Base-by-base conservation (phyloP, 2,329 filamentous ascomycete genomes). In the Thelonectria blattea region DNA sequence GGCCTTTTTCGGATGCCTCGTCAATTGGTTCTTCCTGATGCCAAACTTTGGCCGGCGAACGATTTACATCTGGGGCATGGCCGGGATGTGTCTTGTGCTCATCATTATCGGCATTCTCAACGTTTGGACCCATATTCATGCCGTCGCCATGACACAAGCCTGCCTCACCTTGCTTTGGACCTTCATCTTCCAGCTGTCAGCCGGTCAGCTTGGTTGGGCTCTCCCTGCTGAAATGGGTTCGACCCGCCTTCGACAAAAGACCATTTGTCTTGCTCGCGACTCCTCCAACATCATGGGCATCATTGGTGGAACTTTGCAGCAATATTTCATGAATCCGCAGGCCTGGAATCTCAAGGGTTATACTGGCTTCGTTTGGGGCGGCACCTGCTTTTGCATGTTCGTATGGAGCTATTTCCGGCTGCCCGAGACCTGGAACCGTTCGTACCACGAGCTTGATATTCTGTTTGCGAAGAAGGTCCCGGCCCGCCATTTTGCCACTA, bases 361-460 rank as follows among this genome's bases (percentile, higher is more conserved):
- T 14, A 72, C 72, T 17, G 83, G 83, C 0, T 73, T 74, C 30
- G 24, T 73, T 47, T 73, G 71, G 71, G 68, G 65, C 2, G 60
- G 59, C n/a, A 72, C 68, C 2, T 63, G 65, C 11, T 64, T 70
- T 12, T 5, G 66, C 4, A 65, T 72, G 8, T 69, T 73, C 9
- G 30, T 70, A 15, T 75, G 73, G 73, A 72, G 82, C 60, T 81
- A 77, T 59, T 77, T 83, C 67, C 81, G 79, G 18, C 71, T 84
- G 8, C 82, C 82, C 5, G 84, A 86, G 70, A 80, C 82, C 0
- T 55, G 51, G 60, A 52, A 62, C 43, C 32, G 60, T 22, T 55
- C 60, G 14, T 62, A 60, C 51, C 50, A 60, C 15, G 60, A 62
- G 34, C 42, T 58, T 12, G 59, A 61, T 50, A 27, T 61, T n/a